Conservation (phyloP, 129 eudicot genomes). For the Cynara cardunculus region DNA sequence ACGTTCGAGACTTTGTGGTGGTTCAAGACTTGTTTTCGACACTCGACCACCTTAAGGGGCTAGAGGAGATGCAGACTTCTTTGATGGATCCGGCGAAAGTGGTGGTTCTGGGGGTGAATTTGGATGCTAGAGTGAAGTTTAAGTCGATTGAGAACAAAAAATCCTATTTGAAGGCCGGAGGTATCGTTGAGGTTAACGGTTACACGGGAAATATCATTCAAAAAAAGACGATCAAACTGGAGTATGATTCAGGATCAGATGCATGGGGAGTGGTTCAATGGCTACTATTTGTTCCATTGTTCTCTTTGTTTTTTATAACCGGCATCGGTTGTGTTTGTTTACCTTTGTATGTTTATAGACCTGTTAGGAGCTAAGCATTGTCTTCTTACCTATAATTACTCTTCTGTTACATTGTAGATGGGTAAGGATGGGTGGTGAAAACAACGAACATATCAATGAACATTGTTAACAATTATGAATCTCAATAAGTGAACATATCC, state of each 20-base stretch:
- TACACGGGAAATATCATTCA: background rate
- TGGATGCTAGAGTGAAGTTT: conserved; percentile 5
- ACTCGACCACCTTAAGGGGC: background rate
- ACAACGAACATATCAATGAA: too few species aligned
- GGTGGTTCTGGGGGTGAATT: background rate
- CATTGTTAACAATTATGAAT: too few species aligned
- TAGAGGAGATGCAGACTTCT: background rate
- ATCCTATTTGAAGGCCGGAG: background rate
- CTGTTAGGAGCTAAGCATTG: too few species aligned
- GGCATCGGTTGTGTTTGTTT: background rate
- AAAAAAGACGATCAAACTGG: background rate
- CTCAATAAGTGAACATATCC: too few species aligned
- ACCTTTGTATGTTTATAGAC: too few species aligned
- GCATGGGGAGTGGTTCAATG: background rate
- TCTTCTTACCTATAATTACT: too few species aligned
- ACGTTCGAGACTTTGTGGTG: conserved; percentile 1
- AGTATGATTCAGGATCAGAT: conserved; percentile 6
- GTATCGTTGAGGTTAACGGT: background rate
- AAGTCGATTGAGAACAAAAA: background rate
- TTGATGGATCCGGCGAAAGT: background rate
- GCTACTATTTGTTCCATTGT: background rate
- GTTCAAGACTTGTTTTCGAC: background rate
- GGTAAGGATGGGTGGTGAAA: too few species aligned
- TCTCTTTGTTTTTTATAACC: background rate
- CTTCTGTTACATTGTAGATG: too few species aligned